Percentiles rank a stretch among this genome's conserved stretches.
These are phyloP conservation scores for Suhomyces pyralidae DNA, from an alignment of 805 yeast species.

Conservation along the genomic window DNA sequence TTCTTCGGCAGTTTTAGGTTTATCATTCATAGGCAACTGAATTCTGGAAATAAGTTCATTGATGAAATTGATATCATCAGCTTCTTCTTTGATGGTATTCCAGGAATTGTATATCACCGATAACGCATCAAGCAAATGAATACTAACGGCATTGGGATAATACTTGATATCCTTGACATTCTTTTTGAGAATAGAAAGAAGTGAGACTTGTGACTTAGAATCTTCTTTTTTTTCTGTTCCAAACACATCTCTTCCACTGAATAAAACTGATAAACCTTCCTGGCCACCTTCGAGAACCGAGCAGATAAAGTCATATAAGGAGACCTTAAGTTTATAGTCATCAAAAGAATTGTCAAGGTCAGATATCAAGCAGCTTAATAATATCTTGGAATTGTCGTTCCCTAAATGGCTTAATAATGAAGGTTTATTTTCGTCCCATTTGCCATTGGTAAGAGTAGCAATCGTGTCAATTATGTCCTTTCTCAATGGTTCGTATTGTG, in stretches of 20 bases:
- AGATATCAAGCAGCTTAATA: constrained; percentile 56
- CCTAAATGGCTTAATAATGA: constrained; percentile 83
- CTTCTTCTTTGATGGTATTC: constrained; percentile 59
- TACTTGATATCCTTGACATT: constrained; percentile 50
- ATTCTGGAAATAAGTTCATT: constrained; percentile 38
- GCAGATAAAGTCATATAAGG: constrained; percentile 62
- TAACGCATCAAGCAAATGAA: constrained; percentile 68
- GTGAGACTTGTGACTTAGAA: constrained; percentile 9
- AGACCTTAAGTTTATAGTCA: constrained; percentile 49
- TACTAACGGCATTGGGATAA: constrained; percentile 61
- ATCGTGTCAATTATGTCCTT: constrained; percentile 52
- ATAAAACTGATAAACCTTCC: constrained; percentile 71
- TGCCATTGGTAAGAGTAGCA: constrained; percentile 53
- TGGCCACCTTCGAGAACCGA: constrained; percentile 69
- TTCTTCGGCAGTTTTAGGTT: constrained; percentile 16
- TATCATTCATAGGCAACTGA: constrained; percentile 16
- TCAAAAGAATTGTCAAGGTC: constrained; percentile 60
- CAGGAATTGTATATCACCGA: constrained; percentile 75
- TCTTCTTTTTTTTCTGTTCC: constrained; percentile 18
- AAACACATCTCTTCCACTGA: constrained; percentile 57
- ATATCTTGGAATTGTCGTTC: constrained; percentile 52
- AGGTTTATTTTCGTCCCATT: constrained; percentile 61
- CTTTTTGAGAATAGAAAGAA: constrained; percentile 54
- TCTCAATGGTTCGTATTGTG: constrained; percentile 47
- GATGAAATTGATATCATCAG: constrained; percentile 47